Percentiles rank a stretch among this genome's conserved stretches.
Evolutionary conservation across 2,329 filamentous ascomycete species (phyloP).

Genomic region (Ampelomyces quisqualis): DNA sequence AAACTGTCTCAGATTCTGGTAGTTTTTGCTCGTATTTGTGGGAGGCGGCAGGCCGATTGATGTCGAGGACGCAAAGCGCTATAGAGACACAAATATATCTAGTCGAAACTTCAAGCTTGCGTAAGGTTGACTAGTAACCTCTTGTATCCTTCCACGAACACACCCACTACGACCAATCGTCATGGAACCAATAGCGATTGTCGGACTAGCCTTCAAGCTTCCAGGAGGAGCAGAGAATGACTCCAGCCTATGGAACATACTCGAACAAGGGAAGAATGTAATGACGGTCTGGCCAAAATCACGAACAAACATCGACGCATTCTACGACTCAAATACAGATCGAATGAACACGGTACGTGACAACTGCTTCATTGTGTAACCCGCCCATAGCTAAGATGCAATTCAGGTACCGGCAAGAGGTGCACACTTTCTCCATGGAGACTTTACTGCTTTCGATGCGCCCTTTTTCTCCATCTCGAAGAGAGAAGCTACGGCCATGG

Average conservation of each 20-base stretch:
- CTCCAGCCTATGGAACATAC: conserved; percentile 10
- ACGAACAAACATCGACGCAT: conserved; percentile 12
- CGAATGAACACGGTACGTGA: neutral
- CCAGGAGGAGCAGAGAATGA: conserved; percentile 6
- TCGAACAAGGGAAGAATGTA: conserved; percentile 3
- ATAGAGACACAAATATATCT: too few relatives aligned
- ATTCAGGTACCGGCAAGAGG: conserved; percentile 2
- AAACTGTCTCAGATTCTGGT: too few relatives aligned
- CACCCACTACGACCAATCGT: too few relatives aligned
- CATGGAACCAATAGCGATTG: conserved; percentile 13
- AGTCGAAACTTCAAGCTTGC: too few relatives aligned
- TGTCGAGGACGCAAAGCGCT: too few relatives aligned
- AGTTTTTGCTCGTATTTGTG: too few relatives aligned
- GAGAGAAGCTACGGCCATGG: conserved; percentile 1
- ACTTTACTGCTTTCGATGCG: conserved; percentile 10
- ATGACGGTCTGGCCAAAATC: conserved; percentile 9
- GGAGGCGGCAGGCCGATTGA: too few relatives aligned
- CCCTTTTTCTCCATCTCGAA: neutral
- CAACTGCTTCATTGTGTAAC: neutral
- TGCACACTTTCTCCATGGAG: conserved; percentile 14
- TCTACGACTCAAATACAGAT: conserved; percentile 4
- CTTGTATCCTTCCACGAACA: too few relatives aligned
- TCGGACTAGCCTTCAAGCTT: conserved; percentile 11
- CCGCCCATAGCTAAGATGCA: neutral
- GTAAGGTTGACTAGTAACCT: too few relatives aligned